A percentile compares a stretch with the other conserved stretches of the same genome.
Conservation (phyloP, 2,329 filamentous ascomycete genomes). For the Hansfordia pulvinata region DNA sequence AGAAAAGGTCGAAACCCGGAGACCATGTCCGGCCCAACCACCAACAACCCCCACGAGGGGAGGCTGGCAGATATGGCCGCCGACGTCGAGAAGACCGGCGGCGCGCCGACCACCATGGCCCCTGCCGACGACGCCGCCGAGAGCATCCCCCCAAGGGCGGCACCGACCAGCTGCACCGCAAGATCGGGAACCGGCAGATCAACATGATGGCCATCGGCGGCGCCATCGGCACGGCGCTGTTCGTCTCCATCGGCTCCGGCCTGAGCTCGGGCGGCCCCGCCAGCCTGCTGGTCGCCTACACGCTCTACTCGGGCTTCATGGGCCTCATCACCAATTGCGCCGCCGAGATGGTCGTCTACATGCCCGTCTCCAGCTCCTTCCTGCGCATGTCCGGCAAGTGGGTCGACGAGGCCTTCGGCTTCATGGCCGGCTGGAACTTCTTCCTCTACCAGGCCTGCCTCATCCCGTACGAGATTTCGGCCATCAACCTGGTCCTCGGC, state of each 20-base stretch:
- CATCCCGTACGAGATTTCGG: conserved; percentile 26
- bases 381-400: conserved; percentile 51
- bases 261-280: conserved; percentile 33
- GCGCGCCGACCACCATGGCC: too few relatives aligned
- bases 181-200: conserved; percentile 32
- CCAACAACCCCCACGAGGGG: too few relatives aligned
- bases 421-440: conserved; percentile 33
- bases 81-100: too few relatives aligned
- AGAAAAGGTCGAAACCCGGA: too few relatives aligned
- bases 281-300: conserved; percentile 44
- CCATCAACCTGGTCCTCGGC: conserved; percentile 24
- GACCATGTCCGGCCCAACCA: too few relatives aligned
- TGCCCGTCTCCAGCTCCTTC: conserved; percentile 50
- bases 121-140: too few relatives aligned
- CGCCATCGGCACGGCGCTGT: conserved; percentile 43
- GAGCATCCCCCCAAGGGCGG: too few relatives aligned
- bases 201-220: conserved; percentile 46
- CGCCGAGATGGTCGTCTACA: conserved; percentile 50
- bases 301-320: conserved; percentile 39
- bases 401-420: conserved; percentile 52
- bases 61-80: too few relatives aligned
- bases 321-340: conserved; percentile 51
- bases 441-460: conserved; percentile 26
- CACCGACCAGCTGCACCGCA: conserved; percentile 21
- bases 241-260: conserved; percentile 47